Conservation (phyloP, 108 stramenopile species). For the Nannochloropsis gaditana region DNA sequence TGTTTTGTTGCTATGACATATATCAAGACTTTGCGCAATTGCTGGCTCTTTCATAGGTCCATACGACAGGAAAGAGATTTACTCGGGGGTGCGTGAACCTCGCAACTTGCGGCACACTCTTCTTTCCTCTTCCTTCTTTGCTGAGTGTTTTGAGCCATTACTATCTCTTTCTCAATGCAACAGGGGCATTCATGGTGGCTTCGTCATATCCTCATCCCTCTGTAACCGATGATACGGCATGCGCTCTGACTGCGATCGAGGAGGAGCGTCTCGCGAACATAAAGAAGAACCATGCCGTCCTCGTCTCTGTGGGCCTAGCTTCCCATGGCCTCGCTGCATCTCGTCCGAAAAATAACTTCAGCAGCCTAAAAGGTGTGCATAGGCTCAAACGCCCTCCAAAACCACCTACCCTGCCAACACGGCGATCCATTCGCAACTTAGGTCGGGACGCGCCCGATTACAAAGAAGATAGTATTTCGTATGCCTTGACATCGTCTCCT, state of each 20-base stretch:
- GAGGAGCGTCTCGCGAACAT: constrained; percentile 5
- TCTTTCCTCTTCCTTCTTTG: not conserved
- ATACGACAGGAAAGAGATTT: too few relatives aligned
- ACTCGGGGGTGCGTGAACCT: too few relatives aligned
- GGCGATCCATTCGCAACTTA: not conserved
- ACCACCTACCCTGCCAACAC: not conserved
- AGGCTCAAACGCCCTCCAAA: not conserved
- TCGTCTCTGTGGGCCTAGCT: not conserved
- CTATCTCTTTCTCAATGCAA: not conserved
- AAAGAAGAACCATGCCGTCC: not conserved
- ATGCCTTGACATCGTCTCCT: not conserved
- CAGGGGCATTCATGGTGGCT: not conserved
- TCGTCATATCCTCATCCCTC: too few relatives aligned
- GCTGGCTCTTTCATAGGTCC: too few relatives aligned
- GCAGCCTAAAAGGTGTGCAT: too few relatives aligned
- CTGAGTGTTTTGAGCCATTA: not conserved
- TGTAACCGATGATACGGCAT: not conserved
- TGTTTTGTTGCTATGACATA: too few relatives aligned
- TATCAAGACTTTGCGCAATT: too few relatives aligned
- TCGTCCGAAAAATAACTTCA: too few relatives aligned
- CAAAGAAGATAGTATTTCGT: not conserved
- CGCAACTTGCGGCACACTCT: not conserved
- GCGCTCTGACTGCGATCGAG: not conserved
- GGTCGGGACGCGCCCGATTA: constrained; percentile 3
- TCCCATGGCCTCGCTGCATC: too few relatives aligned